phyloP scores from a whole-genome alignment of 345 rosid species.

The Citrus sp. region DNA sequence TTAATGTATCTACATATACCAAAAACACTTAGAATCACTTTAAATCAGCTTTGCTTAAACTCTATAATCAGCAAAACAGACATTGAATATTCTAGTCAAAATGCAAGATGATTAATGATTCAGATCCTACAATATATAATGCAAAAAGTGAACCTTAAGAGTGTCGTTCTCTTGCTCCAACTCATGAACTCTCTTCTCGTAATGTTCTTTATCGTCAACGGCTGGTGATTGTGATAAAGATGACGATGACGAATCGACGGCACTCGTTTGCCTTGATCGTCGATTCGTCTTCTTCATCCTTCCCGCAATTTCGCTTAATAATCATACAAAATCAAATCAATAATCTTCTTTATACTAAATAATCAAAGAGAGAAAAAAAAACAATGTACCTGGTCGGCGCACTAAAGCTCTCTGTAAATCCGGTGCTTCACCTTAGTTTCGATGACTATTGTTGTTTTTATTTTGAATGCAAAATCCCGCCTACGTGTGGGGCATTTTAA shows the following conservation, averaged over 20 bases:
- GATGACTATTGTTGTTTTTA: not conserved
- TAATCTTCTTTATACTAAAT: not conserved
- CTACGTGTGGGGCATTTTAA: not conserved
- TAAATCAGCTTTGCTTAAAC: not conserved
- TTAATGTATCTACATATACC: not conserved
- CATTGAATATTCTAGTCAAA: not conserved
- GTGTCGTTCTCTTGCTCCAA: conserved; percentile 56
- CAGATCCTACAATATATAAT: not conserved
- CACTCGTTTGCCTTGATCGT: conserved; percentile 44
- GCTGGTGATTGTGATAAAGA: conserved; percentile 8
- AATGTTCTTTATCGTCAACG: conserved; percentile 20
- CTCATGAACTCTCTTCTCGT: conserved; percentile 52
- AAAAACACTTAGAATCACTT: not conserved
- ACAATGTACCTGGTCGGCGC: not conserved
- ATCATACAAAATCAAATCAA: not conserved
- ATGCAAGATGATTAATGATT: not conserved
- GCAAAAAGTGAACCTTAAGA: conserved; percentile 31
- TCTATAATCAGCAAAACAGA: not conserved
- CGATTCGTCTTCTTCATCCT: conserved; percentile 60
- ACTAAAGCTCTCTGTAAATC: not conserved
- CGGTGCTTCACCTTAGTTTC: not conserved
- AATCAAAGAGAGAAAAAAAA: not conserved
- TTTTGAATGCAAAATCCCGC: conserved; percentile 5
- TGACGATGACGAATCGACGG: conserved; percentile 31
- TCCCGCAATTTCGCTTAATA: not conserved